A percentile compares a stretch with the other conserved stretches of the same genome.
Evolutionary conservation across 331 rosid genomes (phyloP).

Genomic region (Erythrophleum ivorense): DNA sequence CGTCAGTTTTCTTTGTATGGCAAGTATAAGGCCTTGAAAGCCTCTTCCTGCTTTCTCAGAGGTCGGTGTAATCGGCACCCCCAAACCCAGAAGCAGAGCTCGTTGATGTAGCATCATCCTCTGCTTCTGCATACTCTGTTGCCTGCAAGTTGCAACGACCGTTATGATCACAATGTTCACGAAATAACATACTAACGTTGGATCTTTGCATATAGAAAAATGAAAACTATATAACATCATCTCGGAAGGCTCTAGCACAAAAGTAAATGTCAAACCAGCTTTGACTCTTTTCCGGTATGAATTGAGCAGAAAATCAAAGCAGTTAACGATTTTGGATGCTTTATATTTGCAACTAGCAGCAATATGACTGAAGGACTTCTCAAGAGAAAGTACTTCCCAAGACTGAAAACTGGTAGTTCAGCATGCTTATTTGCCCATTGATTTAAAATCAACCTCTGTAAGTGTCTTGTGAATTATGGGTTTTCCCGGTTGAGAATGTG

Average conservation of each 20-base stretch:
- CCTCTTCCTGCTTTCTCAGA: neutral
- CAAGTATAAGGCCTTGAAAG: neutral
- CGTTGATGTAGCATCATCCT: neutral
- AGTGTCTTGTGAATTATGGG: conserved; percentile 16
- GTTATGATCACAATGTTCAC: neutral
- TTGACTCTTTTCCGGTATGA: neutral
- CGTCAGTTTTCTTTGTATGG: neutral
- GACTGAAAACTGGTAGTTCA: too few relatives aligned
- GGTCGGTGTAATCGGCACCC: neutral
- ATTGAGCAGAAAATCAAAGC: neutral
- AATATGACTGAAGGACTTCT: neutral
- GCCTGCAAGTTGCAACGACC: too few relatives aligned
- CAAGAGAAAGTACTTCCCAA: too few relatives aligned
- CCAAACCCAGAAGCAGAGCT: neutral
- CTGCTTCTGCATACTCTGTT: neutral
- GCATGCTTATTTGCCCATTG: neutral
- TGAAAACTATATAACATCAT: too few relatives aligned
- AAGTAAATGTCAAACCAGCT: neutral
- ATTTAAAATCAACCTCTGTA: conserved; percentile 2
- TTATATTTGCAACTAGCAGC: neutral
- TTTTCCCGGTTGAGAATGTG: conserved; percentile 24
- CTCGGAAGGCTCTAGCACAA: neutral
- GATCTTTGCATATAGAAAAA: neutral
- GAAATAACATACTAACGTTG: neutral
- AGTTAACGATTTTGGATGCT: neutral